phyloP scores from a whole-genome alignment of 257 asterid genomes.

The Lavandula angustifolia region DNA sequence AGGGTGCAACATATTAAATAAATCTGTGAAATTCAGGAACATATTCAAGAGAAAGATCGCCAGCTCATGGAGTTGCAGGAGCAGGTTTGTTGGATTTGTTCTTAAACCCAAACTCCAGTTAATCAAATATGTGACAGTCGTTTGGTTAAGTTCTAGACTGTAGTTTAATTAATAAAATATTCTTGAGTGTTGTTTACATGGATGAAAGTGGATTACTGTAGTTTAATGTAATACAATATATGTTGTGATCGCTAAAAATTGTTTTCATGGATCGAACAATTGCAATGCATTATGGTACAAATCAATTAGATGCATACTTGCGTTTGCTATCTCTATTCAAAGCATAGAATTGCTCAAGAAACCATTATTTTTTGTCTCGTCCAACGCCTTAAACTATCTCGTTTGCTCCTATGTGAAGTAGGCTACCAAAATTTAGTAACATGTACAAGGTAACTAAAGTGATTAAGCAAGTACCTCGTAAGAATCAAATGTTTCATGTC shows the following conservation, averaged over 20 bases:
- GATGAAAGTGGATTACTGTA: background rate
- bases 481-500: too few species aligned
- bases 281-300: background rate
- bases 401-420: too few species aligned
- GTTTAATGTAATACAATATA: slow-evolving; percentile 6
- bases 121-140: slow-evolving; percentile 12
- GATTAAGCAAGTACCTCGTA: too few species aligned
- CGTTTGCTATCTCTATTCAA: slow-evolving; percentile 40
- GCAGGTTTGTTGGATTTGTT: slow-evolving; percentile 48
- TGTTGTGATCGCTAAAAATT: too few species aligned
- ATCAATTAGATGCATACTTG: slow-evolving; percentile 21
- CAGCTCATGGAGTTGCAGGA: slow-evolving; percentile 80
- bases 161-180: slow-evolving; percentile 16
- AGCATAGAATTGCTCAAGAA: slow-evolving; percentile 87
- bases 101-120: slow-evolving; percentile 8
- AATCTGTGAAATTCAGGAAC: slow-evolving; percentile 89
- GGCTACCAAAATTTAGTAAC: too few species aligned
- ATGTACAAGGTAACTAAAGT: too few species aligned
- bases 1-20: slow-evolving; percentile 77
- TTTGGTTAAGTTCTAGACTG: background rate
- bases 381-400: too few species aligned
- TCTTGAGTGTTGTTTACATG: slow-evolving; percentile 2
- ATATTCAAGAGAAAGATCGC: slow-evolving; percentile 83
- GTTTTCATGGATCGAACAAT: background rate
- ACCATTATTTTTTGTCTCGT: too few species aligned